Base-by-base conservation (phyloP, 208 protist species). In the Acanthamoeba triangularis region DNA sequence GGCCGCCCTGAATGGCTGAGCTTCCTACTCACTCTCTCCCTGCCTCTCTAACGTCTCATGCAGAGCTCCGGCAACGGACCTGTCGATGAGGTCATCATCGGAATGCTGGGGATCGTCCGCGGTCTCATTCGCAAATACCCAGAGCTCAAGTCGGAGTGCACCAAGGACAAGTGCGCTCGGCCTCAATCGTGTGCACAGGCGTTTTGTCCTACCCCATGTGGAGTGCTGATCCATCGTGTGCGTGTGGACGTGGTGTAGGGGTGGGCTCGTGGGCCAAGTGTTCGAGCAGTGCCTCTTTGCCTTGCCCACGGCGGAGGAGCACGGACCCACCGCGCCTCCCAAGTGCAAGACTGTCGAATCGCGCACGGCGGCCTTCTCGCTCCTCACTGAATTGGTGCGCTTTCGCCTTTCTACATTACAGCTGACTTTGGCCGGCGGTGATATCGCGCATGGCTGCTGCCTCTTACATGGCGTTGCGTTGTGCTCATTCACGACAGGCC, bases 291-390 rank as follows among this genome's bases (percentile, higher is more conserved):
- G 97, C 82, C 93, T 98, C 13, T 98, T 98, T 90, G 96, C 94
- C 35, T 96, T 98, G 61, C 97, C 97, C 7, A 96, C 97, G 6
- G 93, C 91, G 13, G 93, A 96, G 37, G 76, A 96, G 14, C 82
- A 97, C 59, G 97, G 94, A 16, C 67, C 95, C 4, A 41, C 20
- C 14, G 95, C 95, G 35, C 97, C 98, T 65, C 98, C 98, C 54
- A 97, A 97, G 94, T 98, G 97, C 96, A 98, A 98, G 96, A 96
- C 94, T n/a, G 85, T 54, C 37, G 85, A 63, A 7, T 96, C 65
- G 3, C 96, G 98, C 61, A 76, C 84, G 5, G 88, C 63, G 16
- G 97, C 97, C 14, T 97, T 98, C 65, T 92, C n/a, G 13, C 88
- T 98, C 7, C 88, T 98, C 5, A 61, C 92, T 30, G 96, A 96